Percentiles rank a stretch among this genome's conserved stretches.
These are phyloP conservation scores for Liquidambar formosana DNA, from an alignment of 164 flowering plant genomes.

Conservation along the genomic window DNA sequence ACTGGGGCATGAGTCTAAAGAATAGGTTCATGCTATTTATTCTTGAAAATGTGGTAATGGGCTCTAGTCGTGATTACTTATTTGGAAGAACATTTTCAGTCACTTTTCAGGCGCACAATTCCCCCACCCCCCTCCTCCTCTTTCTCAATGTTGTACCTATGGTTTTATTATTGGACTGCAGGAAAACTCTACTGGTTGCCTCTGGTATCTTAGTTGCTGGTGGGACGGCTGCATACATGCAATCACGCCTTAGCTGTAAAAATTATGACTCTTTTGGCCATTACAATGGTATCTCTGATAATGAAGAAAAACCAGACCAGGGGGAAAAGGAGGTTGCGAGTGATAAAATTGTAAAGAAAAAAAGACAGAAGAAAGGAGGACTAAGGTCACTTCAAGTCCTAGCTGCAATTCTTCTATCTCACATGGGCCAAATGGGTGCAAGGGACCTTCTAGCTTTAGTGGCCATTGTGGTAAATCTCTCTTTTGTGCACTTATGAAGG, in stretches of 20 bases:
- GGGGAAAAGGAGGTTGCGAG: slow-evolving; percentile 24
- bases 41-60: no score
- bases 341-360: slow-evolving; percentile 31
- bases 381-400: slow-evolving; percentile 78
- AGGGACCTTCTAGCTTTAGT: slow-evolving; percentile 70
- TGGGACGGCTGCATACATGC: slow-evolving; percentile 82
- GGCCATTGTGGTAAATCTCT: slow-evolving; percentile 64
- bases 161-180: slow-evolving; percentile 29
- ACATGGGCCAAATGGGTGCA: slow-evolving; percentile 74
- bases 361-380: slow-evolving; percentile 56
- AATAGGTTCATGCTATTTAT: no score
- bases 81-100: no score
- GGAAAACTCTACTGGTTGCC: slow-evolving; percentile 79
- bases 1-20: no score
- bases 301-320: slow-evolving; percentile 29
- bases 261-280: slow-evolving; percentile 36
- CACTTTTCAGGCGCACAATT: no score
- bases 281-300: slow-evolving; percentile 35
- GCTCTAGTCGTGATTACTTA: no score
- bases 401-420: slow-evolving; percentile 76
- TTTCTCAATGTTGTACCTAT: neutral
- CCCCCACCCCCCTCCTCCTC: no score
- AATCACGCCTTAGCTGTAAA: slow-evolving; percentile 44
- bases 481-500: neutral
- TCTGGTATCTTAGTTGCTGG: slow-evolving; percentile 79